phyloP scores from a whole-genome alignment of 176 grass and related monocot species.

The Tuctoria greenei region DNA sequence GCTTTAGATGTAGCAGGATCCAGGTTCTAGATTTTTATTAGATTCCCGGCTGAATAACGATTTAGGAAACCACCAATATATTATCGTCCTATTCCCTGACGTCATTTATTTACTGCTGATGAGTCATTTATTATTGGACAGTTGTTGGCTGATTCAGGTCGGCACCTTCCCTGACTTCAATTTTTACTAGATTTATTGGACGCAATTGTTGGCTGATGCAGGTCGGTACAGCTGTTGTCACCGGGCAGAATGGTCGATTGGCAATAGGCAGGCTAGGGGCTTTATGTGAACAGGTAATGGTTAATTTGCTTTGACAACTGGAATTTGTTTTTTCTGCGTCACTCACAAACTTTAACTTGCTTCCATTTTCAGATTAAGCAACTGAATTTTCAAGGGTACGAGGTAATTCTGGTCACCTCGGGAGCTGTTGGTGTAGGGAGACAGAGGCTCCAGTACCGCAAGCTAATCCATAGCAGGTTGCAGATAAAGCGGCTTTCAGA shows the following conservation, averaged over 20 bases:
- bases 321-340: conserved; percentile 2
- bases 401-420: conserved; percentile 93
- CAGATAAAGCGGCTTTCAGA: conserved; percentile 3
- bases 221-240: conserved; percentile 96
- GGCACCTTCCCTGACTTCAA: neutral
- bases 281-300: conserved; percentile 79
- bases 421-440: conserved; percentile 91
- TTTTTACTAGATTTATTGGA: conserved; percentile 15
- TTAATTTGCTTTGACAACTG: neutral
- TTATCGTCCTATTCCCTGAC: neutral
- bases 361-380: conserved; percentile 63
- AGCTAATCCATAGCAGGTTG: conserved; percentile 79
- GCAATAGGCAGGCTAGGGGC: conserved; percentile 82
- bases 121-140: neutral
- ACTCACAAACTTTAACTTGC: conserved; percentile 6
- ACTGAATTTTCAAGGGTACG: conserved; percentile 76
- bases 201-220: conserved; percentile 1
- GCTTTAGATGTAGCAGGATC: neutral
- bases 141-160: conserved; percentile 26
- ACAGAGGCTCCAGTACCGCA: conserved; percentile 82
- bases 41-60: neutral
- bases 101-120: conserved; percentile 4
- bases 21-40: neutral
- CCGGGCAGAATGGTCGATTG: conserved; percentile 78
- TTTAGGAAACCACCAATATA: neutral